Conservation (phyloP, 129 eudicot species). For the Pseudognaphalium luteoalbum region DNA sequence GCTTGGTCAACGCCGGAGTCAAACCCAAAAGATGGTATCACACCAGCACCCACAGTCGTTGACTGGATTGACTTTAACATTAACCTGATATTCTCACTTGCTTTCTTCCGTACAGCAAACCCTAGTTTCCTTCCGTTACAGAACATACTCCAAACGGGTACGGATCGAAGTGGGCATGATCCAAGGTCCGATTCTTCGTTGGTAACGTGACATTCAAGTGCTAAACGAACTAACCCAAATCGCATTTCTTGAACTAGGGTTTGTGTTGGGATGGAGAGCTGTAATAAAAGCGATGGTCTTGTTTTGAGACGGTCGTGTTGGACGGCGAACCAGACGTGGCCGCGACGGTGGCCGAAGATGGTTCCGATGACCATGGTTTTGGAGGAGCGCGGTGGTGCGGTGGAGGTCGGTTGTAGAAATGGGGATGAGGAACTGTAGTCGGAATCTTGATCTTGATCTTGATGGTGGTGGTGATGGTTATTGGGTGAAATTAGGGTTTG, state of each 20-base stretch:
- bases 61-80: slow-evolving; percentile 65
- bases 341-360: slow-evolving; percentile 85
- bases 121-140: slow-evolving; percentile 87
- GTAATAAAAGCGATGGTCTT: slow-evolving; percentile 73
- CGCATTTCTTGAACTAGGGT: slow-evolving; percentile 74
- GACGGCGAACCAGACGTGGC: slow-evolving; percentile 90
- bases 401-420: slow-evolving; percentile 17
- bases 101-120: slow-evolving; percentile 67
- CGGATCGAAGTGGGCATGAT: slow-evolving; percentile 58
- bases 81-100: slow-evolving; percentile 42
- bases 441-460: slow-evolving; percentile 25
- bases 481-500: background rate
- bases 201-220: slow-evolving; percentile 66
- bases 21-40: slow-evolving; percentile 57
- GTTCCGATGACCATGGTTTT: slow-evolving; percentile 86
- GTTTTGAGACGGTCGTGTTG: slow-evolving; percentile 66
- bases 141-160: slow-evolving; percentile 83
- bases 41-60: slow-evolving; percentile 86
- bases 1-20: slow-evolving; percentile 33
- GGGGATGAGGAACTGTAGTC: slow-evolving; percentile 35
- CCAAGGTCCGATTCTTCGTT: slow-evolving; percentile 50
- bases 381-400: slow-evolving; percentile 63
- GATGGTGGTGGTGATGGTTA: slow-evolving; percentile 29
- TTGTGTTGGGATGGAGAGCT: slow-evolving; percentile 81
- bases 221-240: slow-evolving; percentile 67